phyloP scores from a whole-genome alignment of 352 stramenopile species.

The Globisporangium yorkense region DNA sequence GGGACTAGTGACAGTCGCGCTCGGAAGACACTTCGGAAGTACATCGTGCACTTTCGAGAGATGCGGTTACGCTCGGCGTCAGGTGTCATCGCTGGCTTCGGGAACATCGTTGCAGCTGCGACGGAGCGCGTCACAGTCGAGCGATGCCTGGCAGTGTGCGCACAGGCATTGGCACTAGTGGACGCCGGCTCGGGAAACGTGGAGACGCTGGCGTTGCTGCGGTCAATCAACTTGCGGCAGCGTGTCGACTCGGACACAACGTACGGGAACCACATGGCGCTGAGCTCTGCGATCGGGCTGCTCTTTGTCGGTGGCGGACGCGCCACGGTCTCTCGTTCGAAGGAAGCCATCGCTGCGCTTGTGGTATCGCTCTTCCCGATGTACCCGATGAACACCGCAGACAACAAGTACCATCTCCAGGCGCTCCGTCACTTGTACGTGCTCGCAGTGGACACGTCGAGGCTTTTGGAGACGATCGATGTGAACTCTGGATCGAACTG shows the following conservation, averaged over 20 bases:
- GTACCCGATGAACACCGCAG: slow-evolving; percentile 87
- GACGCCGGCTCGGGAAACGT: slow-evolving; percentile 95
- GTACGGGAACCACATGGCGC: slow-evolving; percentile 95
- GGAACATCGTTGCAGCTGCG: slow-evolving; percentile 45
- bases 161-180: slow-evolving; percentile 92
- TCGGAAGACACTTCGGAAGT: slow-evolving; percentile 52
- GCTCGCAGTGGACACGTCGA: slow-evolving; percentile 67
- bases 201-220: slow-evolving; percentile 90
- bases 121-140: slow-evolving; percentile 89
- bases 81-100: slow-evolving; percentile 18
- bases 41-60: slow-evolving; percentile 72
- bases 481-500: slow-evolving; percentile 43
- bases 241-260: slow-evolving; percentile 78
- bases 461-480: slow-evolving; percentile 73
- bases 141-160: slow-evolving; percentile 89
- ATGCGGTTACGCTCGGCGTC: slow-evolving; percentile 42
- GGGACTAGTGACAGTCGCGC: slow-evolving; percentile 70
- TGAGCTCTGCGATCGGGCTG: slow-evolving; percentile 93
- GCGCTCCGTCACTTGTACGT: slow-evolving; percentile 91
- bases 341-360: slow-evolving; percentile 91
- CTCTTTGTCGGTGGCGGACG: slow-evolving; percentile 95
- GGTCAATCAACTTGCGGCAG: slow-evolving; percentile 75
- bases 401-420: slow-evolving; percentile 92
- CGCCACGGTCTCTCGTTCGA: slow-evolving; percentile 86
- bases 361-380: slow-evolving; percentile 94